These are phyloP conservation scores for Termitomyces sp. DNA, from an alignment of 768 basidiomycete species.

Conservation along the genomic window DNA sequence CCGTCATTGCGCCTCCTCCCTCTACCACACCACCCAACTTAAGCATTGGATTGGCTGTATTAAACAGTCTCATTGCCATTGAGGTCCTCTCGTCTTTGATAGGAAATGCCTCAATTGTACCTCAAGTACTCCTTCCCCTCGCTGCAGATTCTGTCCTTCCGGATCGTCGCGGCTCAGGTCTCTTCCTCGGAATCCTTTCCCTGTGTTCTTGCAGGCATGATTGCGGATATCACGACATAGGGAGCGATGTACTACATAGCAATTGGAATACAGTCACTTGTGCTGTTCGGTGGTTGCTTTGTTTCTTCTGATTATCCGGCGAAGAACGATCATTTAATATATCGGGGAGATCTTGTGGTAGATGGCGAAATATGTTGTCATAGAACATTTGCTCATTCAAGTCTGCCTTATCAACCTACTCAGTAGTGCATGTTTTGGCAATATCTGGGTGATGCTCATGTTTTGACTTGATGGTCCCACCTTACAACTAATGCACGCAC, in stretches of 20 bases:
- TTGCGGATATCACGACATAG: conserved; percentile 70
- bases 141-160: conserved; percentile 82
- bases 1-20: no score
- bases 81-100: conserved; percentile 66
- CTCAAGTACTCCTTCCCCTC: conserved; percentile 71
- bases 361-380: conserved; percentile 73
- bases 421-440: conserved; percentile 52
- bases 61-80: conserved; percentile 52
- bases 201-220: conserved; percentile 68
- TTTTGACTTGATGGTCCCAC: conserved; percentile 75
- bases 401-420: conserved; percentile 54
- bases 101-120: conserved; percentile 65
- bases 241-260: conserved; percentile 75
- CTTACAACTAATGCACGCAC: conserved; percentile 73
- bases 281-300: conserved; percentile 54
- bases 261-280: conserved; percentile 59
- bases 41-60: conserved; percentile 64
- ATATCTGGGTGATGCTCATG: conserved; percentile 72
- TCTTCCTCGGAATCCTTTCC: conserved; percentile 72
- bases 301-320: conserved; percentile 81
- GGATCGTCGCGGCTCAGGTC: conserved; percentile 58
- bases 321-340: conserved; percentile 60
- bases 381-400: conserved; percentile 77
- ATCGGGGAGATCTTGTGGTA: conserved; percentile 64
- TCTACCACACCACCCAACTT: no score